Conservation (phyloP, 345 rosid genomes). For the Eutrema japonicum region DNA sequence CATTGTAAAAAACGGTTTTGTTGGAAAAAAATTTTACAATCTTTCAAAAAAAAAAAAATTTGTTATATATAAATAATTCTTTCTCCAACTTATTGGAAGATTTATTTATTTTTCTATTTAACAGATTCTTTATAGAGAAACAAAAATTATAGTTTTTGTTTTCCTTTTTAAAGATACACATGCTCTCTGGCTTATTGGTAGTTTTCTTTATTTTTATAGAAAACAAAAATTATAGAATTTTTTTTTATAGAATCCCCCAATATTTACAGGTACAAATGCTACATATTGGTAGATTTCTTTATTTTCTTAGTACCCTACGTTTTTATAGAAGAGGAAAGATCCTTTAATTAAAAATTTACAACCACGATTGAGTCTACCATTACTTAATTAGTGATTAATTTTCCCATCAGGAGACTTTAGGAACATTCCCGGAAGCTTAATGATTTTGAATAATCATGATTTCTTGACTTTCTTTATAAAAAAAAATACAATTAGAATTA, state of each 20-base stretch:
- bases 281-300: conserved; percentile 6
- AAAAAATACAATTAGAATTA: conserved; percentile 6
- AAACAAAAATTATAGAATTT: background rate
- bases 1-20: no score
- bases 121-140: no score
- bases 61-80: no score
- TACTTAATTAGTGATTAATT: background rate
- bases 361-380: background rate
- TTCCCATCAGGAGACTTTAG: conserved; percentile 33
- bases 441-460: background rate
- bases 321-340: background rate
- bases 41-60: no score
- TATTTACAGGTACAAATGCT: background rate
- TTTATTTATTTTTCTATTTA: no score
- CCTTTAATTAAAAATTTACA: background rate
- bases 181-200: background rate
- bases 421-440: conserved; percentile 33
- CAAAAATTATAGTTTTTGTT: background rate
- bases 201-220: background rate
- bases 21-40: no score
- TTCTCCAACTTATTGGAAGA: no score
- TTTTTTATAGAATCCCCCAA: background rate
- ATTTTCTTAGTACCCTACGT: conserved; percentile 1
- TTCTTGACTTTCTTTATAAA: background rate
- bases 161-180: background rate